Base-by-base conservation (phyloP, 768 basidiomycete genomes). In the Xanthoconium purpureum region DNA sequence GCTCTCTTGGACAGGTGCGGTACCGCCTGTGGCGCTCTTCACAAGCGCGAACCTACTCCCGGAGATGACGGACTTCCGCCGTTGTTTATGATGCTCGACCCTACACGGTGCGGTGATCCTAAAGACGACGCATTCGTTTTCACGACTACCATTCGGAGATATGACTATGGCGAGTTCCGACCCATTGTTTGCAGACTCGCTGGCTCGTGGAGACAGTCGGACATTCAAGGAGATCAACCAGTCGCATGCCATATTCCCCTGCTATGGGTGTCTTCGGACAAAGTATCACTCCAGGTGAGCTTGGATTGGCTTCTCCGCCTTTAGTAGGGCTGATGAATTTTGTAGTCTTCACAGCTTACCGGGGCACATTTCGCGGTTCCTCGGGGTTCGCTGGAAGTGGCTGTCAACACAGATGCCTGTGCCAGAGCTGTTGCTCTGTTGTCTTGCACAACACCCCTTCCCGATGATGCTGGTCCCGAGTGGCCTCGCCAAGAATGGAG, bases 121-220 rank as follows among this genome's bases (percentile, higher is more conserved):
- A 78, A 79, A 3, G 82, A 91, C 33, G 95, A 98, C 64, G 77
- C 79, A 5, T 97, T 92, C 67, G 87, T 91, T 15, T 94, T 98
- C 67, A 89, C 94, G 0, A 87, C 81, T 43, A 86, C 80, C 63
- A 91, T 79, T 47, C 78, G 88, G 47, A 80, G 94, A 49, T 82
- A 88, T 43, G 91, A 93, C 64, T 94, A 84, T 64, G 88, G 88
- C 50, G 90, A 91, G 66, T 82, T 83, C 51, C 80, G 95, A 9
- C 88, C 91, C 0, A 78, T 93, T 53, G 73, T 94, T 44, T 87
- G 87, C 66, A 82, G 80, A 56, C 76, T 98, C 11, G 83, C 87
- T 58, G 69, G 87, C 1, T 80, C 78, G 42, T 97, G 94, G 94
- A 80, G 92, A 56, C 93, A 90, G 63, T 83, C 83, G 9, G 78